A percentile compares a stretch with the other conserved stretches of the same genome.
Conservation (phyloP, 768 basidiomycete species). For the Lentinus brumalis region DNA sequence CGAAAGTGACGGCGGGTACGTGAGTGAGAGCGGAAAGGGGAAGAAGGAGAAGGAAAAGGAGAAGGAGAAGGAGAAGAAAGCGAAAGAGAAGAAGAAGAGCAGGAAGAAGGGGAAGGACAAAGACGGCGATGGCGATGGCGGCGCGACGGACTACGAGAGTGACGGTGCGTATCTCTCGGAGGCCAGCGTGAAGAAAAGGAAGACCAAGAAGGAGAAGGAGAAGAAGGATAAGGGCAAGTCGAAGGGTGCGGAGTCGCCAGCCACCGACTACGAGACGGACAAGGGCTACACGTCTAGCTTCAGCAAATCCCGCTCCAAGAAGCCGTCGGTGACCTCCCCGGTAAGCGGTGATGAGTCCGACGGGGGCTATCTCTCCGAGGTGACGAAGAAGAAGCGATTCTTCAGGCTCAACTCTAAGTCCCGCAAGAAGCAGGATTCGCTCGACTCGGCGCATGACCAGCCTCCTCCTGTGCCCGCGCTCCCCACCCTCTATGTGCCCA, state of each 20-base stretch:
- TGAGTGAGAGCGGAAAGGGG: slow-evolving; percentile 42
- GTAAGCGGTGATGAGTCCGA: slow-evolving; percentile 32
- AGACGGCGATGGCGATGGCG: slow-evolving; percentile 25
- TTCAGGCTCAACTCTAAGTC: slow-evolving; percentile 28
- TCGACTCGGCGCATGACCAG: slow-evolving; percentile 8
- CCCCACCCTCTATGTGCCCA: slow-evolving; percentile 16
- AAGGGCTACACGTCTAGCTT: slow-evolving; percentile 29
- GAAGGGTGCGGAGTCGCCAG: slow-evolving; percentile 20
- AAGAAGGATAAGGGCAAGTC: slow-evolving; percentile 27
- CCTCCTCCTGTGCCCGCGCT: slow-evolving; percentile 23
- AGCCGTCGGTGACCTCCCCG: slow-evolving; percentile 16
- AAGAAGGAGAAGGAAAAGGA: slow-evolving; percentile 33
- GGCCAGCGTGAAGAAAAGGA: slow-evolving; percentile 26
- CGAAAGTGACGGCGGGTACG: slow-evolving; percentile 55
- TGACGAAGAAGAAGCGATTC: slow-evolving; percentile 31
- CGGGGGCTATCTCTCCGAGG: slow-evolving; percentile 34
- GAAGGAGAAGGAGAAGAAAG: slow-evolving; percentile 21
- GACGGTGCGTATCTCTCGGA: slow-evolving; percentile 33
- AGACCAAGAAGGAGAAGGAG: slow-evolving; percentile 34
- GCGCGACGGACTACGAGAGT: slow-evolving; percentile 36
- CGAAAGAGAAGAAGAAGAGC: slow-evolving; percentile 25
- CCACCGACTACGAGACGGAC: slow-evolving; percentile 36
- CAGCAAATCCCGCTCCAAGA: slow-evolving; percentile 19
- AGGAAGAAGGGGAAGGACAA: slow-evolving; percentile 22
- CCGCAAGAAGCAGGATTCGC: slow-evolving; percentile 21